Evolutionary conservation across 1,139 yeast genomes (phyloP).

Genomic region (Geotrichum bryndzae): DNA sequence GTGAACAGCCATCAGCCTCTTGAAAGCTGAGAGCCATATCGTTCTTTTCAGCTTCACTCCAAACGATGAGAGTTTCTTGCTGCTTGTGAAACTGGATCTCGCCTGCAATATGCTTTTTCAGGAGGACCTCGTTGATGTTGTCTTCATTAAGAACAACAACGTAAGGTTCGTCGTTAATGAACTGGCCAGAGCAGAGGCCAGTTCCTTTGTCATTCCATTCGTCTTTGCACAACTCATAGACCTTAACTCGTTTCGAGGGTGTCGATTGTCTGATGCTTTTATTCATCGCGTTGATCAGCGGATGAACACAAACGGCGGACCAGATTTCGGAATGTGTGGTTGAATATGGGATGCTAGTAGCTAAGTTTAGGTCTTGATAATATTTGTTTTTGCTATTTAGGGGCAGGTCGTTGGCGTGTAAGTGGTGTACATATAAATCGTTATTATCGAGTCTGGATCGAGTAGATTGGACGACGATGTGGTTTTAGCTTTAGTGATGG

Average conservation of each 20-base stretch:
- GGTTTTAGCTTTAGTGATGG: not conserved
- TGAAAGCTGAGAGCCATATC: conserved; percentile 91
- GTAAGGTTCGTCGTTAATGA: conserved; percentile 47
- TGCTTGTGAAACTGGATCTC: conserved; percentile 83
- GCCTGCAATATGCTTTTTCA: conserved; percentile 65
- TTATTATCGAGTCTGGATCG: not conserved
- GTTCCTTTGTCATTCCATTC: conserved; percentile 94
- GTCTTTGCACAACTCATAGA: conserved; percentile 71
- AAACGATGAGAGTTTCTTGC: conserved; percentile 88
- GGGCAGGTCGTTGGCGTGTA: not conserved
- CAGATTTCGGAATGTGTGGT: not conserved
- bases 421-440: not conserved
- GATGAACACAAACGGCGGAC: not conserved
- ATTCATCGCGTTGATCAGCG: not conserved
- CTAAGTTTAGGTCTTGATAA: not conserved
- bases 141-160: conserved; percentile 71
- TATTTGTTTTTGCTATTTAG: not conserved
- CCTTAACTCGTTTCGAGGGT: conserved; percentile 75
- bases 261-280: conserved; percentile 25
- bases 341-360: not conserved
- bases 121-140: conserved; percentile 51
- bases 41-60: conserved; percentile 77
- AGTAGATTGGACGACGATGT: not conserved
- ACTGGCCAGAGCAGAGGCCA: conserved; percentile 78
- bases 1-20: conserved; percentile 84